Percentiles rank a stretch among this genome's conserved stretches.
Conservation (phyloP, 2,329 filamentous ascomycete genomes). For the Torrubiella hemipterigena region DNA sequence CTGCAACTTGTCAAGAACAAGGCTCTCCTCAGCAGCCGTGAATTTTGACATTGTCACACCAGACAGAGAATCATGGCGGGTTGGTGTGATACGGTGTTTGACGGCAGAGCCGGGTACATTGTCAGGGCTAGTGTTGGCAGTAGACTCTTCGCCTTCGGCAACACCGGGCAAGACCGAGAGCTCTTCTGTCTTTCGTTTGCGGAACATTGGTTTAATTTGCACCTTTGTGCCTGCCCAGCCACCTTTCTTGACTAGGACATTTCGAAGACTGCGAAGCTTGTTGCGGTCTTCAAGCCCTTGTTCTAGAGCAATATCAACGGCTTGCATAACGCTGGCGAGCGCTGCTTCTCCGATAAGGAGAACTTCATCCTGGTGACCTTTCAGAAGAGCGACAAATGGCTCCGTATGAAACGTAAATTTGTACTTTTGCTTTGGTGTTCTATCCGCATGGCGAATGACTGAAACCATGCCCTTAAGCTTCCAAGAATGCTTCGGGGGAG, state of each 20-base stretch:
- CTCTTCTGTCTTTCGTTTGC: conserved; percentile 66
- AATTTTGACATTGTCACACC: conserved; percentile 89
- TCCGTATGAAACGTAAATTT: conserved; percentile 98
- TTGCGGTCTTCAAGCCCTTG: conserved; percentile 72
- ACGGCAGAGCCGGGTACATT: conserved; percentile 12
- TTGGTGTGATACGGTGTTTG: conserved; percentile 26
- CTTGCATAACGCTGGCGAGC: conserved; percentile 75
- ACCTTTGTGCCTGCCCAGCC: conserved; percentile 94
- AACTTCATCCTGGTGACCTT: conserved; percentile 93
- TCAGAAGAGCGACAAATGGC: conserved; percentile 88
- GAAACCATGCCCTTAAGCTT: conserved; percentile 96
- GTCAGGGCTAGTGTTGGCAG: conserved; percentile 11
- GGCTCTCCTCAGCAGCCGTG: conserved; percentile 82
- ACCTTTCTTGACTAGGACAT: conserved; percentile 84
- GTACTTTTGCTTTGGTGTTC: conserved; percentile 97
- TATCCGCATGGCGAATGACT: conserved; percentile 90
- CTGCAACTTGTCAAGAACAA: conserved; percentile 91
- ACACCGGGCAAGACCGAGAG: conserved; percentile 18
- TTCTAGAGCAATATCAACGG: conserved; percentile 68
- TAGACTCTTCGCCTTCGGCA: conserved; percentile 16
- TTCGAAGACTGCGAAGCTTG: conserved; percentile 77
- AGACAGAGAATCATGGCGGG: conserved; percentile 72
- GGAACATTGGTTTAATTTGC: conserved; percentile 98
- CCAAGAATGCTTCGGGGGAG: conserved; percentile 83
- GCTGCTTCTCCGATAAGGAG: conserved; percentile 86